Evolutionary conservation across 1,139 yeast species (phyloP).

Genomic region (Hansenula lynferdii): DNA sequence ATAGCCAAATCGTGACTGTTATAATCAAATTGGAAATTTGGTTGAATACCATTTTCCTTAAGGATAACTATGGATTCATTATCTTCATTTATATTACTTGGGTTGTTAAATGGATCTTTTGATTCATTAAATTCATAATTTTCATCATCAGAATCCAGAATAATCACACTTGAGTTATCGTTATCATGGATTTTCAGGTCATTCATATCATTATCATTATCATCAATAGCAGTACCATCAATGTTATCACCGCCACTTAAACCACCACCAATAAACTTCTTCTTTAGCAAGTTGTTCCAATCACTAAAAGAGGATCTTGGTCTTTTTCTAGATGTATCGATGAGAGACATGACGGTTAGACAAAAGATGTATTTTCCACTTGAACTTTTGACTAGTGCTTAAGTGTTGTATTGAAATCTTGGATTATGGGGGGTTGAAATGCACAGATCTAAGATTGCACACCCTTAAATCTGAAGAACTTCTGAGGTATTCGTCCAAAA

Average conservation of each 20-base stretch:
- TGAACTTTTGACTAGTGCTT: too few species aligned
- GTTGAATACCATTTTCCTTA: not conserved
- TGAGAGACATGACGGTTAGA: slow-evolving; percentile 16
- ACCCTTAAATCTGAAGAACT: too few species aligned
- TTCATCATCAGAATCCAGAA: slow-evolving; percentile 36
- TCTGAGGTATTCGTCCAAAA: too few species aligned
- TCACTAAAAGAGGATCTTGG: slow-evolving; percentile 26
- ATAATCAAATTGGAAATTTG: not conserved
- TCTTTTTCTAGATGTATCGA: slow-evolving; percentile 25
- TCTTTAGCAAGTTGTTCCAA: slow-evolving; percentile 18
- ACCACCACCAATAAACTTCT: slow-evolving; percentile 7
- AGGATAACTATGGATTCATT: slow-evolving; percentile 4
- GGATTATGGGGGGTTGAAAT: too few species aligned
- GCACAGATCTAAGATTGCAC: too few species aligned
- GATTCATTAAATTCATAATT: slow-evolving; percentile 24
- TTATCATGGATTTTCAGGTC: too few species aligned
- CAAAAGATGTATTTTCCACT: too few species aligned
- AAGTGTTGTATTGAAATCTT: too few species aligned
- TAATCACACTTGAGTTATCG: slow-evolving; percentile 23
- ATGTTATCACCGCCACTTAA: not conserved
- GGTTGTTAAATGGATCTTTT: not conserved
- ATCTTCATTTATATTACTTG: slow-evolving; percentile 2
- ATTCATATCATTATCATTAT: slow-evolving; percentile 5
- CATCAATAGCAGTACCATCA: slow-evolving; percentile 1
- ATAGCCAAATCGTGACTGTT: not conserved